These are phyloP conservation scores for Populus pruinosa DNA, from an alignment of 345 rosid genomes.

Conservation along the genomic window DNA sequence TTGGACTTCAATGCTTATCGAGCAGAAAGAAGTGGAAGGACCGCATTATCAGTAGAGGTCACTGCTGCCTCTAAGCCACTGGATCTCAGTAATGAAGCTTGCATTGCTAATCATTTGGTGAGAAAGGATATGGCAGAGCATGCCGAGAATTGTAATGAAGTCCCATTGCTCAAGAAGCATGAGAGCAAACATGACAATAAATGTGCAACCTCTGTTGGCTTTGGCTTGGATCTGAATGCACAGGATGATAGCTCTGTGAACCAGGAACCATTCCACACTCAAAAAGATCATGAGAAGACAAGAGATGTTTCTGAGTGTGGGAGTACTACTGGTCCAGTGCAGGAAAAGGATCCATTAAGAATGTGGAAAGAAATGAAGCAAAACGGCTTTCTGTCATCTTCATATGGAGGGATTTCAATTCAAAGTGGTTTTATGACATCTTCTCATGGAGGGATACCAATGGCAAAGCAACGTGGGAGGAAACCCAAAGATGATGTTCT, in stretches of 20 bases:
- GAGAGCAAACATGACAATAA: slow-evolving; percentile 17
- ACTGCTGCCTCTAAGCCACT: slow-evolving; percentile 22
- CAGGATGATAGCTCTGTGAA: slow-evolving; percentile 54
- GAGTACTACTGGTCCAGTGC: slow-evolving; percentile 50
- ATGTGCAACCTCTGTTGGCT: slow-evolving; percentile 27
- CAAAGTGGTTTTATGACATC: slow-evolving; percentile 36
- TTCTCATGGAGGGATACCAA: slow-evolving; percentile 53
- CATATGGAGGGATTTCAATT: slow-evolving; percentile 56
- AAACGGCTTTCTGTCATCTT: slow-evolving; percentile 75
- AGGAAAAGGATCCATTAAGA: slow-evolving; percentile 58
- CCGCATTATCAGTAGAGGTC: slow-evolving; percentile 5
- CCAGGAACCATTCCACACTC: slow-evolving; percentile 30
- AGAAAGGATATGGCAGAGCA: slow-evolving; percentile 13
- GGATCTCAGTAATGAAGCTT: slow-evolving; percentile 41
- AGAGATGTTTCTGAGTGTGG: slow-evolving; percentile 66
- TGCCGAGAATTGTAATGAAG: slow-evolving; percentile 22
- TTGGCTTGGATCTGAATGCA: slow-evolving; percentile 50
- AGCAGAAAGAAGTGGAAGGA: slow-evolving; percentile 21
- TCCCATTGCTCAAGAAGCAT: slow-evolving; percentile 24
- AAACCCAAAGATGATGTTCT: slow-evolving; percentile 50
- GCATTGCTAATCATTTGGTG: slow-evolving; percentile 8
- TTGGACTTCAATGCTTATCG: slow-evolving; percentile 23
- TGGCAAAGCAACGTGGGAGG: slow-evolving; percentile 66
- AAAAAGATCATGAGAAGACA: slow-evolving; percentile 33
- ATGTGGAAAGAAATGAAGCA: slow-evolving; percentile 87